These are phyloP conservation scores for Alternaria ventricosa DNA, from an alignment of 2,329 filamentous ascomycete genomes.

Conservation along the genomic window DNA sequence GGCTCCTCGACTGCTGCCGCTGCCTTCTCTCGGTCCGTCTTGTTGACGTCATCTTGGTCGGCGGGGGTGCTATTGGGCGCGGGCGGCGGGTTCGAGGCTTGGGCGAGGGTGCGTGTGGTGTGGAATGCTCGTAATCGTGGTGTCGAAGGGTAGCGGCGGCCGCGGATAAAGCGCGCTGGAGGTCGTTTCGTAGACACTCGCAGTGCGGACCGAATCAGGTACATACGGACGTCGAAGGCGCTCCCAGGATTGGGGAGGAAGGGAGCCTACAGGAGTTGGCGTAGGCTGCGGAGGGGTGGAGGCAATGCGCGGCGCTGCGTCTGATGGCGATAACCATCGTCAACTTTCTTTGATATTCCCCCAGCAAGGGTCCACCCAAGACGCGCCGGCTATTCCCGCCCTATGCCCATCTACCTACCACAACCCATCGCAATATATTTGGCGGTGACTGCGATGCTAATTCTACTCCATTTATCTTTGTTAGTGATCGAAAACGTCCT, in stretches of 20 bases:
- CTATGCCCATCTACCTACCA: neutral
- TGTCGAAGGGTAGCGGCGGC: constrained; percentile 44
- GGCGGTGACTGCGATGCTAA: neutral
- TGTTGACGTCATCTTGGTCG: constrained; percentile 32
- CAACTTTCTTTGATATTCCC: constrained; percentile 27
- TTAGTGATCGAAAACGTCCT: no score
- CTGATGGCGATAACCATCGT: constrained; percentile 19
- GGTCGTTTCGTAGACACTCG: constrained; percentile 48
- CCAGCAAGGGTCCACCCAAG: constrained; percentile 20
- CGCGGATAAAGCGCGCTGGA: constrained; percentile 45
- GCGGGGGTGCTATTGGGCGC: constrained; percentile 36
- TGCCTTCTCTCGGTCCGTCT: constrained; percentile 24
- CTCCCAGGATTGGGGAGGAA: constrained; percentile 21
- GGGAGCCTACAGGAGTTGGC: constrained; percentile 24
- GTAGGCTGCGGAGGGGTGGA: constrained; percentile 16
- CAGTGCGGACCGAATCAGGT: constrained; percentile 51
- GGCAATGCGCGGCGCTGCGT: constrained; percentile 27
- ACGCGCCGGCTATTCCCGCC: constrained; percentile 11
- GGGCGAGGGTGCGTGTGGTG: constrained; percentile 37
- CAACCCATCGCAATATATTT: neutral
- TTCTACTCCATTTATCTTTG: neutral
- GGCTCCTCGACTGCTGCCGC: constrained; percentile 25
- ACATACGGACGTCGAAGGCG: constrained; percentile 46
- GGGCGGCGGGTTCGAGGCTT: constrained; percentile 36
- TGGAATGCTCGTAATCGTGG: constrained; percentile 44